Evolutionary conservation across 352 stramenopile species (phyloP).

Genomic region (Saprolegnia parasitica): DNA sequence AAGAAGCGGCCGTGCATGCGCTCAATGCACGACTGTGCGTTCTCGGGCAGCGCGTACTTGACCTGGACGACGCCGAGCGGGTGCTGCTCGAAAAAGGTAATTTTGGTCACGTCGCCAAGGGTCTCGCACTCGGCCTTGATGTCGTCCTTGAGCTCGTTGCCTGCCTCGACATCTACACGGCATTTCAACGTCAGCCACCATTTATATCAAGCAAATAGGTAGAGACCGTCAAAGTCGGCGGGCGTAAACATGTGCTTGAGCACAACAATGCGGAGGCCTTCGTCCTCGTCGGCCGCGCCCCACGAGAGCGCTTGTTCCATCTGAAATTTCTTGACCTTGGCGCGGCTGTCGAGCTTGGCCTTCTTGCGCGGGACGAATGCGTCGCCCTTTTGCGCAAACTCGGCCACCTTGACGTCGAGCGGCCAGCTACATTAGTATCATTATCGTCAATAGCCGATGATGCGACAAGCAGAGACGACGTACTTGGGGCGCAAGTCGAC

Average conservation of each 20-base stretch:
- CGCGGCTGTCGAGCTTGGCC: constrained; percentile 69
- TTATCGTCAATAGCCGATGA: constrained; percentile 11
- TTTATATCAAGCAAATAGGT: not conserved
- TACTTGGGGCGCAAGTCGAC: constrained; percentile 77
- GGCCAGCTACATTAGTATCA: constrained; percentile 40
- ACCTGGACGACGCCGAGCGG: constrained; percentile 90
- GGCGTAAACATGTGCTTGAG: constrained; percentile 95
- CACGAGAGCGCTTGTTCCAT: constrained; percentile 91
- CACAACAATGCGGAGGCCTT: constrained; percentile 93
- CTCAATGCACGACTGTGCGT: constrained; percentile 81
- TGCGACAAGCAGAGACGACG: constrained; percentile 23
- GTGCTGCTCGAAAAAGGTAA: constrained; percentile 95
- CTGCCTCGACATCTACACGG: constrained; percentile 53
- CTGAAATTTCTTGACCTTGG: constrained; percentile 84
- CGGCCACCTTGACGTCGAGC: constrained; percentile 63
- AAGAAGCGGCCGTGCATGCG: constrained; percentile 89
- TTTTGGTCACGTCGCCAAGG: constrained; percentile 80
- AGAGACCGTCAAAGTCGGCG: constrained; percentile 62
- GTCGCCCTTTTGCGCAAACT: constrained; percentile 89
- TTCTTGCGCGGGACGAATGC: constrained; percentile 77
- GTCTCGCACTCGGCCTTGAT: constrained; percentile 83
- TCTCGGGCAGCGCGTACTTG: constrained; percentile 88
- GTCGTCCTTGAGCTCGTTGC: constrained; percentile 68
- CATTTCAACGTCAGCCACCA: constrained; percentile 17
- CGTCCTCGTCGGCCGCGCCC: constrained; percentile 92